Evolutionary conservation across 306 rosid genomes (phyloP).

Genomic region (Medicago truncatula): DNA sequence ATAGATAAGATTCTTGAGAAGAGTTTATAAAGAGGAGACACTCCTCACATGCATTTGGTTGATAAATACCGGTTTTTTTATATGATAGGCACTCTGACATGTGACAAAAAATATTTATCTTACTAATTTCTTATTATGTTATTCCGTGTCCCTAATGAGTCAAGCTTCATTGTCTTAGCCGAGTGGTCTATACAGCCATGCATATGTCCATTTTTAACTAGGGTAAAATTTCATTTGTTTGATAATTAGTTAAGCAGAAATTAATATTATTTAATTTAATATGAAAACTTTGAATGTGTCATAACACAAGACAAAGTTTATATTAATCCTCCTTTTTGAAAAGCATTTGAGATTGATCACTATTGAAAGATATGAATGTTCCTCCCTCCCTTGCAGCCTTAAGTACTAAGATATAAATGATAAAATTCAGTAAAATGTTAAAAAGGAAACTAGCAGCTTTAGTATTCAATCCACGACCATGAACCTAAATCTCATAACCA

Average conservation of each 20-base stretch:
- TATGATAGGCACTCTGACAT: not conserved
- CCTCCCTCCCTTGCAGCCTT: not conserved
- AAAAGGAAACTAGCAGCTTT: not conserved
- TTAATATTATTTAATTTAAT: slow-evolving; percentile 7
- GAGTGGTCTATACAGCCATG: slow-evolving; percentile 3
- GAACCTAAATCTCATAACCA: not conserved
- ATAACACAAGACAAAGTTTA: not conserved
- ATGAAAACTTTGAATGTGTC: not conserved
- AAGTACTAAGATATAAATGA: slow-evolving; percentile 14
- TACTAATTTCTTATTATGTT: slow-evolving; percentile 3
- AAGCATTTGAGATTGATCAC: slow-evolving; percentile 10
- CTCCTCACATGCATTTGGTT: too few relatives aligned
- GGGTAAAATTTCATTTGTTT: not conserved
- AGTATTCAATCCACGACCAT: not conserved
- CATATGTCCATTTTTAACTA: not conserved
- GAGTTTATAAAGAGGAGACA: too few relatives aligned
- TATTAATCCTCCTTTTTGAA: not conserved
- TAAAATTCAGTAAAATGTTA: slow-evolving; percentile 2
- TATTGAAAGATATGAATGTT: not conserved
- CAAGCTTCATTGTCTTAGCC: slow-evolving; percentile 15
- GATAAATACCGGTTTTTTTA: not conserved
- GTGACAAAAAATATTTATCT: slow-evolving; percentile 7
- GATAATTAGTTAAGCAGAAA: not conserved
- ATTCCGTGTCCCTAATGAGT: not conserved
- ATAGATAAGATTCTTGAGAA: too few relatives aligned